Base-by-base conservation (phyloP, 768 basidiomycete genomes). In the Asterophora lycoperdoides region DNA sequence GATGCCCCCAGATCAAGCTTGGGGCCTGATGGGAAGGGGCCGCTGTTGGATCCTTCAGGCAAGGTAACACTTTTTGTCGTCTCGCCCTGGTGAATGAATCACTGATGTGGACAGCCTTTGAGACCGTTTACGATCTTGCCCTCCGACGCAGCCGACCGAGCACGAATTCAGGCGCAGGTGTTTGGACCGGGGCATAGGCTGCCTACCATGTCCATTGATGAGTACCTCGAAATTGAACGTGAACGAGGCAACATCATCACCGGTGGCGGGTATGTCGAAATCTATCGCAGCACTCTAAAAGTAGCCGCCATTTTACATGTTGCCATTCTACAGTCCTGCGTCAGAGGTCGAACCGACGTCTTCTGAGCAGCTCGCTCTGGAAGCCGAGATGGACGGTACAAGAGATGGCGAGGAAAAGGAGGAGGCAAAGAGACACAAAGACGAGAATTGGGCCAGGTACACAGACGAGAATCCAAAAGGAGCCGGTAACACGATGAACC, bases 401-500 rank as follows among this genome's bases (percentile, higher is more conserved):
- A 54, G 57, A 1, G 74, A 76, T 23, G 88, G 83, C 0, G 83
- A 83, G 47, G 68, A 79, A 53, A 90, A 84, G 56, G 73, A 63
- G 14, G 93, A 94, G 61, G 74, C 84, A 61, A 86, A 88, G 67
- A 70, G 93, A 38, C 74, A 77, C 58, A 89, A 93, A 63, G 89
- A 94, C 56, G 92, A 97, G 64, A 83, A 84, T 30, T 97, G 94
- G 93, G 93, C 93, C 26, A 74, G 72, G 49, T 98, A 80, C 59
- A 92, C 86, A 13, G 96, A 97, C 43, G 75, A 72, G 19, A 84
- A 99, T 66, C 84, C 86, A 10, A 84, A 76, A 60, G 96, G 96
- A 1, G 88, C 87, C n/a, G 96, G 96, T 3, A 99, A 99, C 64
- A 95, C 86, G 9, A 93, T 95, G 88, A 96, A 97, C 65, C 79